Evolutionary conservation across 192 early-diverging fungal species (phyloP), one percentile per base, ranked within the genome.

Genomic region (Entomortierella chlamydospora): DNA sequence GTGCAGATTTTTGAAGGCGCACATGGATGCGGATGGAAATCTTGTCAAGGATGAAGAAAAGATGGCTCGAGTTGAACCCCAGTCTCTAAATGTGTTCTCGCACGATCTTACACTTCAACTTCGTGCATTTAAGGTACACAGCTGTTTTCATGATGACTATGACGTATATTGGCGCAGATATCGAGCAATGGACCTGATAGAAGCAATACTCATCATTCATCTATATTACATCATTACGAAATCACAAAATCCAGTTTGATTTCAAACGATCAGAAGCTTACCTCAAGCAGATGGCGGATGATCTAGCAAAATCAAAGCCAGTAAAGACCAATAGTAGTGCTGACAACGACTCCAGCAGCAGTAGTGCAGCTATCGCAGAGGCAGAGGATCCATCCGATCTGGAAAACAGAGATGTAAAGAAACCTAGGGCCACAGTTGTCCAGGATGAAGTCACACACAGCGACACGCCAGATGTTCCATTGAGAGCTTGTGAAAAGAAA

Each of bases 21-120:
- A 93, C 68, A 59, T 90, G 33, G 70, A 83, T 39, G 74, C 72
- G 53, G 79, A 88, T 18, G 70, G 80, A 20, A 82, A 80, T 31
- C 65, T 88, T 29, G 61, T 90, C n/a, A 87, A 83, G 23, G 85
- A 94, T 57, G 85, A 93, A 57, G 89, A 86, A 54, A 65, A 68
- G 66, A 49, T 60, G 55, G 70, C 68, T 17, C 56, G 20, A 22
- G 39, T 23, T n/a, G 57, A 43, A 23, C 57, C 39, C 41, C 68
- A 71, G 54, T 64, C 57, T 0, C 33, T 66, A 52, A 68, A 71
- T 42, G 68, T 61, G 28, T 64, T 73, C 25, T 5, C 73, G 0
- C 57, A 76, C 39, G 64, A 79, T 28, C 61, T 67, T 43, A 82
- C 65, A 6, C 30, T 71, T 33, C 47, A 61, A 20, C 52, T 63